A percentile compares a stretch with the other conserved stretches of the same genome.
Evolutionary conservation across 306 rosid genomes (phyloP).

Genomic region (Gleditsia sinensis): DNA sequence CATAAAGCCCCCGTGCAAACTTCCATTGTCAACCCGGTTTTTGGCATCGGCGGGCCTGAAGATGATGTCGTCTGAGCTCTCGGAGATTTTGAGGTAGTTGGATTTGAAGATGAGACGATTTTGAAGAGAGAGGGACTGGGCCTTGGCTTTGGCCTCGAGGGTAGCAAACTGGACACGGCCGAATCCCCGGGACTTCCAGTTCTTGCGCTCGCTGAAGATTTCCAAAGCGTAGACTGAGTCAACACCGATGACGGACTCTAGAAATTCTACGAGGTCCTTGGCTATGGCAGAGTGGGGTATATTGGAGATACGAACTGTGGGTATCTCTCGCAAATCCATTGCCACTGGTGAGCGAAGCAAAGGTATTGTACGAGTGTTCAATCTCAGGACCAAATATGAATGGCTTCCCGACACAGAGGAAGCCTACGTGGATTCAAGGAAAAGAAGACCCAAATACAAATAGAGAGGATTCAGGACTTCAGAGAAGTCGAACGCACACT

Average conservation of each 20-base stretch:
- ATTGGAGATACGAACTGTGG: slow-evolving; percentile 60
- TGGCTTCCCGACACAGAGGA: not conserved
- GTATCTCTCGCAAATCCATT: slow-evolving; percentile 24
- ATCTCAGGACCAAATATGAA: not conserved
- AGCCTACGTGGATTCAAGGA: not conserved
- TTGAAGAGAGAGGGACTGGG: slow-evolving; percentile 43
- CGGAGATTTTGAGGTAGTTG: slow-evolving; percentile 55
- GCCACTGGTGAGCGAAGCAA: not conserved
- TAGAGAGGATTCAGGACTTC: not conserved
- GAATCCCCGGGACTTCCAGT: slow-evolving; percentile 83
- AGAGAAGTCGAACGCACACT: not conserved
- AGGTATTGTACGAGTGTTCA: not conserved
- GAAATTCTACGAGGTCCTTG: slow-evolving; percentile 55
- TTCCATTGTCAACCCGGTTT: slow-evolving; percentile 47
- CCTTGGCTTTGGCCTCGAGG: slow-evolving; percentile 41
- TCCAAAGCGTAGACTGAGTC: slow-evolving; percentile 79
- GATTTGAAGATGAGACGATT: slow-evolving; percentile 49
- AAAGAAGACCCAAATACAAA: not conserved
- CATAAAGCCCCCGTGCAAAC: slow-evolving; percentile 61
- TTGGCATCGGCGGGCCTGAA: slow-evolving; percentile 45
- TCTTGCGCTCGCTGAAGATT: slow-evolving; percentile 59
- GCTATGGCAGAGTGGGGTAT: slow-evolving; percentile 67
- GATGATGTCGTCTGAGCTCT: slow-evolving; percentile 58
- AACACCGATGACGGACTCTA: slow-evolving; percentile 52
- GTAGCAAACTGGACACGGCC: slow-evolving; percentile 86